Evolutionary conservation across 768 basidiomycete genomes (phyloP).

Genomic region (Termitomyces sp.): DNA sequence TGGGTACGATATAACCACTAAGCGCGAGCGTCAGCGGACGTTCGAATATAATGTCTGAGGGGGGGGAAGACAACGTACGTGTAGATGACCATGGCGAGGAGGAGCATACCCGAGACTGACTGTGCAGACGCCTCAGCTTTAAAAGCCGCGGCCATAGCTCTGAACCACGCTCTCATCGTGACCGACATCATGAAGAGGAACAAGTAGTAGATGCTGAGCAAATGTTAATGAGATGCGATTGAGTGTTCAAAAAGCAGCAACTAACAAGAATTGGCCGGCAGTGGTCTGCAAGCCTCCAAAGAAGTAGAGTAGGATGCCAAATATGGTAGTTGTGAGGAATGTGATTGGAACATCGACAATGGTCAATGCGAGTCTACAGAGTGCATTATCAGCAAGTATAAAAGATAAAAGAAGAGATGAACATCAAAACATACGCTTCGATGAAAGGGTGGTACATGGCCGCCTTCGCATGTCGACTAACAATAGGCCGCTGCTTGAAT

Average conservation of each 20-base stretch:
- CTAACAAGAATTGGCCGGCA: slow-evolving; percentile 63
- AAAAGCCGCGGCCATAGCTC: slow-evolving; percentile 57
- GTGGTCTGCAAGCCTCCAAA: slow-evolving; percentile 49
- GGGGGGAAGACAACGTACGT: slow-evolving; percentile 30
- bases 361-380: slow-evolving; percentile 45
- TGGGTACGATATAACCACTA: slow-evolving; percentile 54
- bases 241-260: neutral
- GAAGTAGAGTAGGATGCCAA: slow-evolving; percentile 54
- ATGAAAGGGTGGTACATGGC: slow-evolving; percentile 59
- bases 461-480: slow-evolving; percentile 48
- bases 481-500: slow-evolving; percentile 56
- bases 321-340: slow-evolving; percentile 36
- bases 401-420: neutral
- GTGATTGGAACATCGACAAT: slow-evolving; percentile 59
- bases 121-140: slow-evolving; percentile 56
- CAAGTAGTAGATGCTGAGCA: slow-evolving; percentile 48
- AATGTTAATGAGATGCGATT: neutral
- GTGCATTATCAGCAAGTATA: slow-evolving; percentile 7
- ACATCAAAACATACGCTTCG: slow-evolving; percentile 23
- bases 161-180: slow-evolving; percentile 74
- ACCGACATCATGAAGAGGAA: slow-evolving; percentile 53
- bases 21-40: neutral
- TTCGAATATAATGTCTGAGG: neutral
- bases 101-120: slow-evolving; percentile 36
- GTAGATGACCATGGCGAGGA: slow-evolving; percentile 51